Evolutionary conservation across 1,139 yeast species (phyloP).

Genomic region (Candida sanyaensis): DNA sequence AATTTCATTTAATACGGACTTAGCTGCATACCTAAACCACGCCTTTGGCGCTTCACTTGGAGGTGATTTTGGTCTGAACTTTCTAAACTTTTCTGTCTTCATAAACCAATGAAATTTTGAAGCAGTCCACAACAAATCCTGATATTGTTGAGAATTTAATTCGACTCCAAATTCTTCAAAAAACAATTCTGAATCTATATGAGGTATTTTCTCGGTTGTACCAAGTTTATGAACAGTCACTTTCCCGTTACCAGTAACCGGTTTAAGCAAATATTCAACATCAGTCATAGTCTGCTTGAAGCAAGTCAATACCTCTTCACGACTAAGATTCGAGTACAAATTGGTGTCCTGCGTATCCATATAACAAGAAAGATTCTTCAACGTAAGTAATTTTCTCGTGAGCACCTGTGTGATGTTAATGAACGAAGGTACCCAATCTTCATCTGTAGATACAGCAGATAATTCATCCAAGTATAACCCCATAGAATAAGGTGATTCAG

Average conservation of each 20-base stretch:
- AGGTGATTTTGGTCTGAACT: slow-evolving; percentile 62
- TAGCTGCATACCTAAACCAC: slow-evolving; percentile 84
- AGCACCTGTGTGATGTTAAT: slow-evolving; percentile 68
- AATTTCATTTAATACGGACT: slow-evolving; percentile 72
- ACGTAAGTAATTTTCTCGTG: slow-evolving; percentile 76
- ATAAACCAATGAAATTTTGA: slow-evolving; percentile 79
- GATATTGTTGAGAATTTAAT: slow-evolving; percentile 82
- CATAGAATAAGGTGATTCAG: slow-evolving; percentile 74
- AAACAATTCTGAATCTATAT: slow-evolving; percentile 70
- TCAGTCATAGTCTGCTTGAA: slow-evolving; percentile 32
- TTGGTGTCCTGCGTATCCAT: slow-evolving; percentile 76
- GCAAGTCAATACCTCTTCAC: slow-evolving; percentile 41
- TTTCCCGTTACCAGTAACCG: slow-evolving; percentile 88
- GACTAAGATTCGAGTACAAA: slow-evolving; percentile 43
- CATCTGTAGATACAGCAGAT: slow-evolving; percentile 90
- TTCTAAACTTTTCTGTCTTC: slow-evolving; percentile 74
- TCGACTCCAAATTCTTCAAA: slow-evolving; percentile 89
- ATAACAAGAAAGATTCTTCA: slow-evolving; percentile 76
- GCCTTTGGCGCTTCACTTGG: slow-evolving; percentile 68
- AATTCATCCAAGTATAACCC: slow-evolving; percentile 85
- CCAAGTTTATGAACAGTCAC: slow-evolving; percentile 79
- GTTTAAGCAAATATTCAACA: slow-evolving; percentile 73
- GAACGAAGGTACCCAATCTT: slow-evolving; percentile 82
- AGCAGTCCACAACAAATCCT: slow-evolving; percentile 78
- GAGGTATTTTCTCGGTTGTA: slow-evolving; percentile 69